Base-by-base conservation (phyloP, 2,329 filamentous ascomycete genomes). In the Fonsecaea erecta region DNA sequence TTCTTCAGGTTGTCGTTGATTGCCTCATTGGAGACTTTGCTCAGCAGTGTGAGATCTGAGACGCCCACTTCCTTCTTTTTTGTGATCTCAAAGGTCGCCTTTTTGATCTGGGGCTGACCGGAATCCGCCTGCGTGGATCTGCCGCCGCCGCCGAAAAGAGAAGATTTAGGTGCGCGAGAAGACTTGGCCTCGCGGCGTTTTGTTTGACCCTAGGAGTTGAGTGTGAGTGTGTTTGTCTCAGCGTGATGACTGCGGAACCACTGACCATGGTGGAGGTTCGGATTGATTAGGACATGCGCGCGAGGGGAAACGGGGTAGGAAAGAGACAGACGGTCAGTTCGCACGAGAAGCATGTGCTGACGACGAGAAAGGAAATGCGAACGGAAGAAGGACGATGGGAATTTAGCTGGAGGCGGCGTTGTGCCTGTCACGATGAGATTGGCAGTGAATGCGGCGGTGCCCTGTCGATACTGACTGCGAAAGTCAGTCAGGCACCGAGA, bases 51-150 rank as follows among this genome's bases (percentile, higher is more conserved):
- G 77, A 99, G 85, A 84, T 99, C 95, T 62, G 95, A 97, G 61
- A 99, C 95, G 71, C 95, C 95, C 73, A 99, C 95, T 80, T 99
- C 93, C 86, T 97, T 98, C 88, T 98, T 99, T 86, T 98, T 98
- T 71, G 89, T 91, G 67, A 88, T 92, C 78, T 99, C 95, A 80
- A 96, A 99, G 67, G 91, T 92, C 69, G 95, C 95, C 82, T 98
- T 98, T 81, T 93, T 94, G 72, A 96, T 92, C 79, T 91, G 92
- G 68, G 88, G 81, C 73, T 84, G 82, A 30, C 77, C 78, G 68
- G 78, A 76, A 69, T 79, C 79, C 61, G 75, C 78, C 63, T 63
- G 65, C 48, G 65, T 37, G 11, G 67, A 66, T 52, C 60, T 71
- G 28, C 70, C 70, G n/a, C 71, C 70, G n/a, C 71, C 71, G 14